Evolutionary conservation across 805 yeast species (phyloP), one percentile per base, ranked within the genome.

Genomic region (Candida schatavii): DNA sequence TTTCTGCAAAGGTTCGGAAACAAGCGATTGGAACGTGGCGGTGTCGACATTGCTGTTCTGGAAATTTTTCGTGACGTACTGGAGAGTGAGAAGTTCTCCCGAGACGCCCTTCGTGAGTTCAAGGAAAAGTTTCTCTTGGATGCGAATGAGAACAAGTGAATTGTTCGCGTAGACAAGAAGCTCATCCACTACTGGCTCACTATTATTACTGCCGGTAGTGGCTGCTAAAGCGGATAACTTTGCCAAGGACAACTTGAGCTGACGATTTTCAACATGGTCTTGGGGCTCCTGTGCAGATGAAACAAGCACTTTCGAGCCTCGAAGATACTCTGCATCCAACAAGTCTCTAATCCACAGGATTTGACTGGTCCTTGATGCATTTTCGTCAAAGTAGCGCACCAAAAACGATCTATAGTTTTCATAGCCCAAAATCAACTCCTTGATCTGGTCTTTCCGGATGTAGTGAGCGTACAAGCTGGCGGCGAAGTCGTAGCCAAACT

Each of bases 271-370:
- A 34, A 72, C 65, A 2, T 56, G 46, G 6, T 51, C 43, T 10
- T 31, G 22, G 5, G 35, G 20, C 3, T 43, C 18, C 3, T 70
- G 57, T 11, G 67, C 62, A 3, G 72, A 64, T 21, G 78, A 72
- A 3, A 67, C 51, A 23, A 88, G 62, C 1, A 71, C 66, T 11
- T 57, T 51, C 1, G 83, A 65, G 0, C 89, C 91, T 1, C 60
- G 54, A 3, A 40, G 48, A 54, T 72, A 85, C 7, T 79, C 67
- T 3, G 68, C 69, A 46, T 71, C 77, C 25, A 78, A 57, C 11
- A 88, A 58, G 43, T 83, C 75, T 42, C 78, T 73, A 17, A 88
- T 81, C 96, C 96, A 89, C 2, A 87, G 74, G 38, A 86, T 74
- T 31, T 72, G 63, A 3, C 78, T 71, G 28, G 77, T 75, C 42